Percentiles rank a stretch among this genome's conserved stretches.
Evolutionary conservation across 148 eudicot genomes (phyloP).

Genomic region (Amaranthus hypochondriacus): DNA sequence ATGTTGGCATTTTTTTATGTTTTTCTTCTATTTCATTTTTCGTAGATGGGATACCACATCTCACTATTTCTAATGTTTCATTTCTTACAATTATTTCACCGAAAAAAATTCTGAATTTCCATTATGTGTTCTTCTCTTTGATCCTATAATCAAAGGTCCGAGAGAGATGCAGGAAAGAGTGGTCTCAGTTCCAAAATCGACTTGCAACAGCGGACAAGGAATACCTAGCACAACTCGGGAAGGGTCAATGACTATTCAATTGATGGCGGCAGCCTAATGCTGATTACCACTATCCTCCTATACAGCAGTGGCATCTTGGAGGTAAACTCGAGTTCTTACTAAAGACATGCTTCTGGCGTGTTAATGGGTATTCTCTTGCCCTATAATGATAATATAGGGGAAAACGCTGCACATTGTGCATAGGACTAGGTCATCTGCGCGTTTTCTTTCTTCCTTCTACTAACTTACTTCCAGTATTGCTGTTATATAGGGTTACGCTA

Average conservation of each 20-base stretch:
- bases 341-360: slow-evolving; percentile 13
- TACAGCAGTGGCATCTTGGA: slow-evolving; percentile 5
- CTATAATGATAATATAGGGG: neutral
- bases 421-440: slow-evolving; percentile 16
- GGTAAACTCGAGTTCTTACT: slow-evolving; percentile 5
- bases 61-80: neutral
- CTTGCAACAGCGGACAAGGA: slow-evolving; percentile 67
- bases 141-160: slow-evolving; percentile 46
- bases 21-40: neutral
- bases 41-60: neutral
- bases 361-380: neutral
- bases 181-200: slow-evolving; percentile 76
- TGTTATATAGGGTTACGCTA: slow-evolving; percentile 1
- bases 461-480: neutral
- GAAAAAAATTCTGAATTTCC: neutral
- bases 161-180: slow-evolving; percentile 76
- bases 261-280: neutral
- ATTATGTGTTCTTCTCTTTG: neutral
- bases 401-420: slow-evolving; percentile 22
- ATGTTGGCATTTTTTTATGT: neutral
- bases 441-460: neutral
- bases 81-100: neutral
- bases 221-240: slow-evolving; percentile 44
- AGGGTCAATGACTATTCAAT: slow-evolving; percentile 16
- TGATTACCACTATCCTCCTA: slow-evolving; percentile 11